Base-by-base conservation (phyloP, 139 green algal species). In the Haematococcus lacustris region DNA sequence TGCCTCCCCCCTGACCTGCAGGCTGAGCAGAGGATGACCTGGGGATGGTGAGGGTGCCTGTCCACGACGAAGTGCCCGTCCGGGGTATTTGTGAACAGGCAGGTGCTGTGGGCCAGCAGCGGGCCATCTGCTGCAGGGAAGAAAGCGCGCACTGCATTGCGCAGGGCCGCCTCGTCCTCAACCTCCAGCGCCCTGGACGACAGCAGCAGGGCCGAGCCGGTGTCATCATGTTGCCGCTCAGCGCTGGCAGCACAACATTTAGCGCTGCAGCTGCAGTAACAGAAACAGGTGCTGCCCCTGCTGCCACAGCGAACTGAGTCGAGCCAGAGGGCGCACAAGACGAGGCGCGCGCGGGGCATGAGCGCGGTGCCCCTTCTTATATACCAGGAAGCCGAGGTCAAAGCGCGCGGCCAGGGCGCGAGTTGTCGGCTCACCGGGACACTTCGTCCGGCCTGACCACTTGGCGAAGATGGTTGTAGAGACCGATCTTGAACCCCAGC, bases 31-130 rank as follows among this genome's bases (percentile, higher is more conserved):
- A 64, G 4, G 13, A 64, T 21, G 13, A 64, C 90, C 85, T 95
- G 87, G 5, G 74, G 75, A 28, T 88, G 70, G 1, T 21, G 3
- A 0, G 89, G 91, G 73, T 94, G 89, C 1, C 51, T 33, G 70
- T 96, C 91, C 6, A 96, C 74, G 13, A 96, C 78, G 71, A 96
- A 96, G 70, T 93, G 80, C 0, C 47, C 35, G 61, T 94, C 89
- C 0, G 85, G 84, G 0, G 87, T 94, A 81, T 92, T 92, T 38
- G 86, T 93, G 73, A 94, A 96, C 74, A 91, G 80, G 85, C 91
- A 96, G 2, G 70, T 74, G 17, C 51, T 75, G 57, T 80, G 73
- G 7, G 77, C 33, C 23, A 78, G 63, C 69, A 93, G 65, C 0
- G 51, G 34, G 0, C 81, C 77, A 39, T 81, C 73, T 0, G 84